phyloP scores from a whole-genome alignment of 345 rosid genomes.

The Syzygium jambos region DNA sequence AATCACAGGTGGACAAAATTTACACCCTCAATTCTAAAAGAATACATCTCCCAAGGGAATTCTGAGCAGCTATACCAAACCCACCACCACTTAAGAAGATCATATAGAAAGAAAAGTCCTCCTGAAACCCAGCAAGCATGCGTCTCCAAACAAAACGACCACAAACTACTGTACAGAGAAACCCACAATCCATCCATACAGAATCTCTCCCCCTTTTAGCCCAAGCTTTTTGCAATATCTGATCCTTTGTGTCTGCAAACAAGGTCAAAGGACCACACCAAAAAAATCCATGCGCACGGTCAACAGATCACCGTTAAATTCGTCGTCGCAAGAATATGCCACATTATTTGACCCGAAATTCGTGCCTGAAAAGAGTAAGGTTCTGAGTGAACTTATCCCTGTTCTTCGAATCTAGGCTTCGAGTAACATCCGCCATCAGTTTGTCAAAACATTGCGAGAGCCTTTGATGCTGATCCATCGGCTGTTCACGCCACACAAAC shows the following conservation, averaged over 20 bases:
- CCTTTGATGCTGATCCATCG: conserved; percentile 82
- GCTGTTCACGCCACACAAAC: conserved; percentile 37
- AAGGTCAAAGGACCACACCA: neutral
- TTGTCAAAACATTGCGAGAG: conserved; percentile 78
- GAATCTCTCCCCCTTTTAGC: neutral
- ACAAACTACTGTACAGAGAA: neutral
- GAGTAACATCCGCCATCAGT: conserved; percentile 83
- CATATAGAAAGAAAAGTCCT: neutral
- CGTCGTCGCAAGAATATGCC: neutral
- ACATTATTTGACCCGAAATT: conserved; percentile 71
- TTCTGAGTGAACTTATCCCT: conserved; percentile 96
- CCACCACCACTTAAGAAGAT: conserved; percentile 10
- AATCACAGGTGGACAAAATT: neutral
- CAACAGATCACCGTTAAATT: neutral
- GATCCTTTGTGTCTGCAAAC: neutral
- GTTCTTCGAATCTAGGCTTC: conserved; percentile 88
- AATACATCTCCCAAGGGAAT: conserved; percentile 15
- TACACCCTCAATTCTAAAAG: conserved; percentile 30
- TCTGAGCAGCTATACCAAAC: neutral
- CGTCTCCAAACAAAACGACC: neutral
- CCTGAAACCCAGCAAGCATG: neutral
- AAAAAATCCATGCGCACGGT: neutral
- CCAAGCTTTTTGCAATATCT: neutral
- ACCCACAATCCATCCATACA: neutral
- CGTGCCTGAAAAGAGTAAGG: conserved; percentile 75